Conservation (phyloP, 352 stramenopile genomes). For the Phytophthora brassicae region DNA sequence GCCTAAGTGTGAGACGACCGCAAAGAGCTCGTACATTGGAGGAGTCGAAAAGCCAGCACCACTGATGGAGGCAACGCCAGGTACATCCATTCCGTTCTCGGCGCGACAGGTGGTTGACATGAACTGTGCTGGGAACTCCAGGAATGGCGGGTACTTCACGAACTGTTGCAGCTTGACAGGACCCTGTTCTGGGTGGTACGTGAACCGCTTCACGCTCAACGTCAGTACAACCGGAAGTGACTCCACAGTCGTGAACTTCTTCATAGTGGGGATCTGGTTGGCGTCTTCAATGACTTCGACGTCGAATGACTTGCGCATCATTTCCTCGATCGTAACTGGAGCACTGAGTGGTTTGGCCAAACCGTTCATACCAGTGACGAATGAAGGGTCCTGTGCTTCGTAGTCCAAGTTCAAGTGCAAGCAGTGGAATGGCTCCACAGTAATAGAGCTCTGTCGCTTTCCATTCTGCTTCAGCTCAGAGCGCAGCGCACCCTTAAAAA, state of each 20-base stretch:
- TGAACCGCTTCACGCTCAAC: constrained; percentile 86
- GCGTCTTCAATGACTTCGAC: constrained; percentile 75
- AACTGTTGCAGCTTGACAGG: constrained; percentile 85
- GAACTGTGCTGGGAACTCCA: constrained; percentile 71
- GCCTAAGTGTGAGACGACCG: constrained; percentile 79
- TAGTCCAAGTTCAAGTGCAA: constrained; percentile 80
- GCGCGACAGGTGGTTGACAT: constrained; percentile 66
- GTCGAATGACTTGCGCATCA: constrained; percentile 76
- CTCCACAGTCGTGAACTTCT: constrained; percentile 73
- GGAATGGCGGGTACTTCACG: constrained; percentile 73
- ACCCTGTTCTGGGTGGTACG: constrained; percentile 75
- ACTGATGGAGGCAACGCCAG: constrained; percentile 15
- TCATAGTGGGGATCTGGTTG: constrained; percentile 54
- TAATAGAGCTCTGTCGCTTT: constrained; percentile 79
- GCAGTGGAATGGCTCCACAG: constrained; percentile 87
- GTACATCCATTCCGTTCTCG: constrained; percentile 41
- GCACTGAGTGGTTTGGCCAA: constrained; percentile 32
- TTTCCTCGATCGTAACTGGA: constrained; percentile 66
- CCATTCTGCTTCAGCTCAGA: constrained; percentile 75
- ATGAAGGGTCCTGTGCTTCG: constrained; percentile 38
- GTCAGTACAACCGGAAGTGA: constrained; percentile 77
- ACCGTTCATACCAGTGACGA: constrained; percentile 42
- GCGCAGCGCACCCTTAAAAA: constrained; percentile 82
- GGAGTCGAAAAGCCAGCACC: constrained; percentile 37
- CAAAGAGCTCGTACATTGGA: constrained; percentile 81